A percentile compares a stretch with the other conserved stretches of the same genome.
Evolutionary conservation across 208 protist genomes (phyloP).

Genomic region (Acanthamoeba comandoni): DNA sequence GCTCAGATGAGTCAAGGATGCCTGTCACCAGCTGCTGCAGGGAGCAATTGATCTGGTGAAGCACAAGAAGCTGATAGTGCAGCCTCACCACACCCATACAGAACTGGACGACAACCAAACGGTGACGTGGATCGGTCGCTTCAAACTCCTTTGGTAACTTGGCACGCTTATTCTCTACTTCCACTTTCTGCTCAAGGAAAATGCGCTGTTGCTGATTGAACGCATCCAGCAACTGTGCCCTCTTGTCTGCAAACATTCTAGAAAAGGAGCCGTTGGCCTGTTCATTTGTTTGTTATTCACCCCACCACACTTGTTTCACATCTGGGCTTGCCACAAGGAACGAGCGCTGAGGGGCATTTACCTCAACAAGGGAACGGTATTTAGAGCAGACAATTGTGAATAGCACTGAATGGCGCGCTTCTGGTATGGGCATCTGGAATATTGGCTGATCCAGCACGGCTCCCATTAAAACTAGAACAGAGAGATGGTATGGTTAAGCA

Average conservation of each 20-base stretch:
- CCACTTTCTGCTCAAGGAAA: conserved; percentile 59
- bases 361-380: conserved; percentile 64
- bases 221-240: conserved; percentile 67
- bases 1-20: conserved; percentile 30
- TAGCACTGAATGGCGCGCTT: conserved; percentile 39
- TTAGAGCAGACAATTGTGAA: conserved; percentile 73
- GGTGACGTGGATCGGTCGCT: not conserved
- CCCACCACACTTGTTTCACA: no score
- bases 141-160: conserved; percentile 36
- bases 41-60: conserved; percentile 74
- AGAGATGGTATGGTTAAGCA: no score
- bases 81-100: conserved; percentile 55
- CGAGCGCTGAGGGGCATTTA: no score
- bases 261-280: no score
- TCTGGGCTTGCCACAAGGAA: no score
- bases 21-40: conserved; percentile 68
- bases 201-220: conserved; percentile 71
- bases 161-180: conserved; percentile 46
- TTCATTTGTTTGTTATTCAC: no score
- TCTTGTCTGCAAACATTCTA: conserved; percentile 51
- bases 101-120: conserved; percentile 51
- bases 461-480: no score
- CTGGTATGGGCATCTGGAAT: conserved; percentile 23
- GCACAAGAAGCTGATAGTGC: conserved; percentile 64
- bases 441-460: no score